These are phyloP conservation scores for Didymella sp. DNA, from an alignment of 2,329 filamentous ascomycete genomes.

Conservation along the genomic window DNA sequence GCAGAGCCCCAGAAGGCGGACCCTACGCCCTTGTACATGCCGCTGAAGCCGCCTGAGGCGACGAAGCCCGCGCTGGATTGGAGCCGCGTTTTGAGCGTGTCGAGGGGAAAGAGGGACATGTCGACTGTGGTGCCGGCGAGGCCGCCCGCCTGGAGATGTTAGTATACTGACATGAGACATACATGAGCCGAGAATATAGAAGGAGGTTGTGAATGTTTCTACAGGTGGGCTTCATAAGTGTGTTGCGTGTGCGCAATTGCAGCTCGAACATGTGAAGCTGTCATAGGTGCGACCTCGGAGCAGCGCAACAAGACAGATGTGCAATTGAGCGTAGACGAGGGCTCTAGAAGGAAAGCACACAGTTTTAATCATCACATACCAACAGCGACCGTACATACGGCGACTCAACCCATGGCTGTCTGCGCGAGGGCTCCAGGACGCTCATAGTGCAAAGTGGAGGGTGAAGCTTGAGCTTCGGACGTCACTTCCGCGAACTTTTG, in stretches of 20 bases:
- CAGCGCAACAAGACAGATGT: neutral
- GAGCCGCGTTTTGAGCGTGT: slow-evolving; percentile 97
- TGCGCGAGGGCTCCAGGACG: slow-evolving; percentile 36
- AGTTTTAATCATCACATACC: too few relatives aligned
- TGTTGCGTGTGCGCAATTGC: neutral
- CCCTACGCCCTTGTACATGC: slow-evolving; percentile 92
- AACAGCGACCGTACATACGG: slow-evolving; percentile 58
- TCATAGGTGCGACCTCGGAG: slow-evolving; percentile 8
- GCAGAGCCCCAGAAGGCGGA: slow-evolving; percentile 89
- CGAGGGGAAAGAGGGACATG: slow-evolving; percentile 94
- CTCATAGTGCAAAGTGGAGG: slow-evolving; percentile 36
- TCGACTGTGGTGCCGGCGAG: slow-evolving; percentile 95
- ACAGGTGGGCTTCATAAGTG: neutral
- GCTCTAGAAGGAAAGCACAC: too few relatives aligned
- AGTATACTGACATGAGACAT: too few relatives aligned
- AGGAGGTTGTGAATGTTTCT: too few relatives aligned
- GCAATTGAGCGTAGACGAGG: neutral
- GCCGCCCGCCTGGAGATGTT: slow-evolving; percentile 71
- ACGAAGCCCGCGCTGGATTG: slow-evolving; percentile 82
- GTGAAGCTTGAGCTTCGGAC: slow-evolving; percentile 36
- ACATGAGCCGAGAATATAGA: too few relatives aligned
- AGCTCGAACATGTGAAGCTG: neutral
- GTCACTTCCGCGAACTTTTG: slow-evolving; percentile 11
- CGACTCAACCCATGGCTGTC: slow-evolving; percentile 52
- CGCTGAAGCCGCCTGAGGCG: slow-evolving; percentile 83